Base-by-base conservation (phyloP, 495 filamentous ascomycete species). In the Pyrenula aspistea region DNA sequence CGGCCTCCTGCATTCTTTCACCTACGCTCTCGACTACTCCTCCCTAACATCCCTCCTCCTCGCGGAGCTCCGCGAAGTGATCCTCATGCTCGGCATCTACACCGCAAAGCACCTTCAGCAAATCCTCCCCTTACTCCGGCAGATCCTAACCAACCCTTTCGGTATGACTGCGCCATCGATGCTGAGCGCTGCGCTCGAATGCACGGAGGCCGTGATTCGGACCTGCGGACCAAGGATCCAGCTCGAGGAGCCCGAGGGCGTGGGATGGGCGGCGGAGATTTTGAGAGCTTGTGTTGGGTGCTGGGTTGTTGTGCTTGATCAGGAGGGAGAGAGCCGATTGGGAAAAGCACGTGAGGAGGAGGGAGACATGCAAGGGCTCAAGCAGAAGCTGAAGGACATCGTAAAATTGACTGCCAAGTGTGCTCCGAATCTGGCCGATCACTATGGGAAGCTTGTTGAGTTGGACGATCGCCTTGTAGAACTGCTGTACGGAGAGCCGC, bases 71-170 rank as follows among this genome's bases (percentile, higher is more conserved):
- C 50, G 60, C 0, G 59, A 62, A 2, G 61, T 92, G 1, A 55
- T 91, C 10, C 57, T 69, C 0, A 77, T 77, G 23, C 75, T 96
- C 63, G 84, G 80, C 15, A 77, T 94, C 47, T 75, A 84, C 63
- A 73, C 81, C 1, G 84, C 84, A 8, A 88, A 88, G 61, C 86
- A 96, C 64, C 77, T 96, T 15, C 68, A 87, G 74, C 78, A 85
- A 48, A 61, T 92, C 20, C 66, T 94, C 2, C 86, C 88, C 0
- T 67, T 91, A 47, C 62, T 94, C 2, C 81, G 80, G 12, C 69
- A 68, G 42, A 81, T 86, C 10, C 68, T 96, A 20, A 67, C 76
- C 0, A 83, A 86, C 54, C 88, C 89, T 1, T 89, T 95, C 60
- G 83, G 78, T 1, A 75, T 76, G 0, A 75, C 79, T 2, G 68